Evolutionary conservation across 2,329 filamentous ascomycete species (phyloP), one percentile per base, ranked within the genome.

Genomic region (Chaetothyriales sp.): DNA sequence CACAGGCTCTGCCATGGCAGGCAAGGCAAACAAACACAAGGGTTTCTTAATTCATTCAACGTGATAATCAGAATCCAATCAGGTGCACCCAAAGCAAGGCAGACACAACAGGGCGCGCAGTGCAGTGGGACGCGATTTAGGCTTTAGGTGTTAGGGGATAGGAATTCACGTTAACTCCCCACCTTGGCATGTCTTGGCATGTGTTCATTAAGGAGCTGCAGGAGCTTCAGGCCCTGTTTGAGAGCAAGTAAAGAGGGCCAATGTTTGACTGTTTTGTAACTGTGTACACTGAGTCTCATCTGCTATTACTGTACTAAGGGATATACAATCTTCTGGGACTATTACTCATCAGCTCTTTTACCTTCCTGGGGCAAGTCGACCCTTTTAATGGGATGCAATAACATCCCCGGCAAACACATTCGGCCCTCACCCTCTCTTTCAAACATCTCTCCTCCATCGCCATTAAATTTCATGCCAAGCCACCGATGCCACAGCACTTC

Each of bases 401-500:
- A 68, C 82, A 95, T 90, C 0, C 84, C 86, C 6, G 88, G 87
- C 43, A 95, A 70, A 68, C 89, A 95, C 87, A 95, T 93, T 53
- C 88, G 77, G 9, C 86, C 86, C 66, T 89, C 84, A 15, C 83
- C 81, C 2, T 74, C 75, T 54, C 77, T 66, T 68, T 92, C 87
- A 59, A 84, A 81, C 66, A 84, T 76, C 60, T 88, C 84, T 20
- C 86, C 86, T 9, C 84, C 83, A 51, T 86, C 82, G 57, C 86
- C 84, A 63, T 86, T 80, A 36, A 90, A 83, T 57, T 78, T 79
- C 61, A 90, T 79, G 1, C 88, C 89, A 36, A 95, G 69, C 90
- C 90, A 96, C 54, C 87, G 75, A 47, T 80, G 76, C 72, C 92
- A 95, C 62, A 96, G 62, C 56, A 86, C 86, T 2, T 81, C 77